A percentile compares a stretch with the other conserved stretches of the same genome.
These are phyloP conservation scores for Penicillium sp. DNA, from an alignment of 2,329 filamentous ascomycete genomes.

Conservation along the genomic window DNA sequence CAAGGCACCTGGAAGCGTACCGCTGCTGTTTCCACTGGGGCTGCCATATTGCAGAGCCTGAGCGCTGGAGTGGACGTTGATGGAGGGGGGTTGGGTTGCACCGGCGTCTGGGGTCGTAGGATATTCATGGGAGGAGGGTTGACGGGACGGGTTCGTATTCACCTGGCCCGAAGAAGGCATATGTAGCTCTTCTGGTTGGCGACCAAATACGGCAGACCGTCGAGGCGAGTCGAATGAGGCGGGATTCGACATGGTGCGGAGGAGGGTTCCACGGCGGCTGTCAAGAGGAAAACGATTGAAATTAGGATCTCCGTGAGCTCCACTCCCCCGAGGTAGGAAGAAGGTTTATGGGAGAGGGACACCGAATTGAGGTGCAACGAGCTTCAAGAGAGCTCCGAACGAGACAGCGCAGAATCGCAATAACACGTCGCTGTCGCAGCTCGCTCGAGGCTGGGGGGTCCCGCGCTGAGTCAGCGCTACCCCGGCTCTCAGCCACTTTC, in stretches of 20 bases:
- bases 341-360: constrained; percentile 2
- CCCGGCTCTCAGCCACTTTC: constrained; percentile 1
- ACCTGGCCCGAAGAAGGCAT: constrained; percentile 44
- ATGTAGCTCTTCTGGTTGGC: constrained; percentile 57
- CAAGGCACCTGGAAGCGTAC: constrained; percentile 58
- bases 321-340: constrained; percentile 14
- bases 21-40: constrained; percentile 38
- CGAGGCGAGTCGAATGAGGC: constrained; percentile 51
- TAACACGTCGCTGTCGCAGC: constrained; percentile 6
- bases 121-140: constrained; percentile 48
- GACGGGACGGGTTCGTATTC: constrained; percentile 39
- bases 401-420: constrained; percentile 1
- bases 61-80: constrained; percentile 58
- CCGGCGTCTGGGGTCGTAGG: constrained; percentile 45
- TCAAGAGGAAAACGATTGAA: constrained; percentile 11
- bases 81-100: constrained; percentile 51
- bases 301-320: constrained; percentile 17
- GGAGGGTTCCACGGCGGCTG: constrained; percentile 12
- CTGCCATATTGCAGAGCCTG: constrained; percentile 48
- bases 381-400: constrained; percentile 29
- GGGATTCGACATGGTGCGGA: constrained; percentile 43
- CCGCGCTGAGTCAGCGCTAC: constrained; percentile 15
- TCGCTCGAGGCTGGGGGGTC: constrained; percentile 5
- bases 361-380: constrained; percentile 17
- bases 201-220: constrained; percentile 47